Evolutionary conservation across 441 rosid genomes (phyloP), one percentile per base, ranked within the genome.

Genomic region (Croton setiger): DNA sequence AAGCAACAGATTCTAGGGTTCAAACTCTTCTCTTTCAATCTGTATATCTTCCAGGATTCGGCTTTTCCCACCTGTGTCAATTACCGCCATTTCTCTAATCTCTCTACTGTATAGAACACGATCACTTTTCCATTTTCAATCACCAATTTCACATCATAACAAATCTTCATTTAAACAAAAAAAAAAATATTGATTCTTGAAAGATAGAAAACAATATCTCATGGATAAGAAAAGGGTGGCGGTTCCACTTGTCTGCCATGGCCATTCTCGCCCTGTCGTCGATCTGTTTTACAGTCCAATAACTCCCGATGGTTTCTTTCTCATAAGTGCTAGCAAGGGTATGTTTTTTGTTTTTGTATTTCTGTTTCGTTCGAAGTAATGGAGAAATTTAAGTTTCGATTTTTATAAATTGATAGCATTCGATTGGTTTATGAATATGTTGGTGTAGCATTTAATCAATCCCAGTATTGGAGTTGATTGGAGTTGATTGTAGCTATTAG

Each of bases 281-380:
- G 97, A 89, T 83, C 80, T 93, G 55, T 85, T 84, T 72, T 93
- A 93, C 81, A 91, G 96, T 70, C 98, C 96, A 55, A 73, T 85
- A 60, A 89, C 98, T 69, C 93, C 95, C 1, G 98, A 93, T 84
- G 98, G 98, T 7, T 93, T 86, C 82, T 93, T 93, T 51, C 91
- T 91, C 78, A 88, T 93, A 63, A 91, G 96, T 80, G 97, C 98
- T 44, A 93, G 97, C 85, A 93, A 93, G 79, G 98, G 95, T 93
- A 75, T 5, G 4, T 47, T 13, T 17, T 27, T 14, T 23, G 0
- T 33, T 53, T 5, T 6, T 37, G 23, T n/a, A 7, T 17, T n/a
- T 27, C 31, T 27, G 31, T 53, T 70, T 20, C 0, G 36, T 21
- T 15, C 3, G 20, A 31, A 31, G 60, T 23, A 60, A 48, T 48